These are phyloP conservation scores for Trichoderma semiorbis DNA, from an alignment of 2,329 filamentous ascomycete species.

Conservation along the genomic window DNA sequence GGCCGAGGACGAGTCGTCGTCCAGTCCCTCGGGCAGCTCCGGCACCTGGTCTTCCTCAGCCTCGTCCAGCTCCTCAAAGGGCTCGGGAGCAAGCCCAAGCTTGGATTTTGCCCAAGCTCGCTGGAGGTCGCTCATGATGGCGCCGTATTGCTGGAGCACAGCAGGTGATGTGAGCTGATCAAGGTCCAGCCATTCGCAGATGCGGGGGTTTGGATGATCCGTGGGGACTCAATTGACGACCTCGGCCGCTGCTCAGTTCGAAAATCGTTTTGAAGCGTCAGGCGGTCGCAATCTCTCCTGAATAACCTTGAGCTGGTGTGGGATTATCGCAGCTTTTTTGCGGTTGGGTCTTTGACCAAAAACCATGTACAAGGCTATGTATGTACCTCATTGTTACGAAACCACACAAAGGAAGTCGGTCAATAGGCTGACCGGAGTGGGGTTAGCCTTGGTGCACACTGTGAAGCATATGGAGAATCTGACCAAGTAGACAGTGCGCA, in stretches of 20 bases:
- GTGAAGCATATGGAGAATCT: background rate
- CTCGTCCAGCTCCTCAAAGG: conserved; percentile 52
- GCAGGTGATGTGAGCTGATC: conserved; percentile 4
- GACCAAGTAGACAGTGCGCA: background rate
- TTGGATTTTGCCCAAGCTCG: conserved; percentile 75
- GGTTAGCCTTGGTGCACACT: background rate
- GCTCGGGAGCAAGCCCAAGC: conserved; percentile 54
- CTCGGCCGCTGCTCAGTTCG: background rate
- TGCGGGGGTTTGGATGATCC: conserved; percentile 9
- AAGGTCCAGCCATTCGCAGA: conserved; percentile 16
- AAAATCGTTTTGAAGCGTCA: background rate
- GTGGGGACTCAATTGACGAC: background rate
- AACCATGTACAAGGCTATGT: background rate
- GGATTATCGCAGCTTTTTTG: background rate
- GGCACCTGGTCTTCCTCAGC: conserved; percentile 46
- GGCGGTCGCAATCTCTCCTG: background rate
- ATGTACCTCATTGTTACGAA: conserved; percentile 1
- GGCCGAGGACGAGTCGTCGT: conserved; percentile 73
- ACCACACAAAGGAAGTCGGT: background rate
- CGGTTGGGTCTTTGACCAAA: background rate
- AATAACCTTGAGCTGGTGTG: background rate
- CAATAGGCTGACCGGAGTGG: background rate
- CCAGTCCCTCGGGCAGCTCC: conserved; percentile 44
- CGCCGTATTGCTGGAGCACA: conserved; percentile 1
- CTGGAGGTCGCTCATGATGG: conserved; percentile 74